Base-by-base conservation (phyloP, 441 rosid genomes). In the Macaranga tanarius region DNA sequence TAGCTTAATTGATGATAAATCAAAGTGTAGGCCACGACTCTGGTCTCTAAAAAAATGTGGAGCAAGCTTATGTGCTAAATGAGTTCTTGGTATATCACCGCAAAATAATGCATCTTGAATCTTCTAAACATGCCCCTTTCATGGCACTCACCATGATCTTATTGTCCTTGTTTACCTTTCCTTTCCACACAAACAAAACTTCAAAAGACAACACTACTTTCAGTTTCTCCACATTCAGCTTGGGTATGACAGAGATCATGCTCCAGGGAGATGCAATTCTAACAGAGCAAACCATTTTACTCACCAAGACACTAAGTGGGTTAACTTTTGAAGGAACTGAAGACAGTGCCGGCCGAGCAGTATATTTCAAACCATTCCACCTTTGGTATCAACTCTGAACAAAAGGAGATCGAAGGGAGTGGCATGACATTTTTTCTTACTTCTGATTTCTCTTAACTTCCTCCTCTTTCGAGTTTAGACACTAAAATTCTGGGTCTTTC, bases 361-460 rank as follows among this genome's bases (percentile, higher is more conserved):
- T 38, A 1, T 69, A 69, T 42, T 7, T 6, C 13, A 13, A 52
- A 19, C 70, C 82, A 1, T 5, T 81, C 42, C 82, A 65, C 19
- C 81, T 75, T 0, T 84, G 80, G 80, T 22, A 75, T 81, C 48
- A 5, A 65, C 10, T 74, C 80, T 2, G 5, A 17, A 0, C 15
- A 17, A 2, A 62, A 38, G 3, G 25, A 4, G 0, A 19, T 0
- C 47, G 47, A 7, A 71, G 70, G 3, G 5, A 72, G 70, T 60
- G 83, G 87, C 10, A 8, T 84, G 1, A 59, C 79, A 1, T 81
- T 84, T 63, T 81, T 84, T 26, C 75, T 84, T 0, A 73, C 77
- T 6, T 70, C 72, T 3, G 8, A 10, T 5, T 72, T 73, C 5
- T 59, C 69, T 16, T 12, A 19, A 17, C 69, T 75, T 10, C 73